Evolutionary conservation across 139 green algal species (phyloP), one percentile per base, ranked within the genome.

Genomic region (Chlorella sorokiniana): DNA sequence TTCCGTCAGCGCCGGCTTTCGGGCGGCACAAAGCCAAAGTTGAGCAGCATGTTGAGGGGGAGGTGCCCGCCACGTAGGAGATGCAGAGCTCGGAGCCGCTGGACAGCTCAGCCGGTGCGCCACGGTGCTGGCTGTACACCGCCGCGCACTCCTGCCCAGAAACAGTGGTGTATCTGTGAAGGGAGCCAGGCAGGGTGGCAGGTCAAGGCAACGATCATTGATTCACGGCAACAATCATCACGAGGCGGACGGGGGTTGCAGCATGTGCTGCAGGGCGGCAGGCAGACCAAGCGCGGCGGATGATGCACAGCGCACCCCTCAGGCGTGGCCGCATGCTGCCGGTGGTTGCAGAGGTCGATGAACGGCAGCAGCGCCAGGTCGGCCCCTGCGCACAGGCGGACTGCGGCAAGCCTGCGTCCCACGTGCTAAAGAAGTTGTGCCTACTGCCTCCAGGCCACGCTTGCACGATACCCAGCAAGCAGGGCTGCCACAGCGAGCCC

Each of bases 31-130:
- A 51, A 73, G 6, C 67, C 67, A 73, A 73, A 54, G 22, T 51
- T 54, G 1, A 73, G 11, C 23, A 73, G 33, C 67, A 73, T 73
- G 33, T 73, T 44, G 38, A 73, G 67, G 67, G 67, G 20, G 67
- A 52, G 67, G 67, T 33, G 67, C 67, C 67, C 35, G 38, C 38
- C 11, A 52, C 67, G 37, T 73, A 73, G 1, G 38, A 54, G 3
- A 73, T 52, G 67, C 67, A 73, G 22, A 73, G 10, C 22, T 73
- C 67, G 4, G 18, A 25, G 38, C 67, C 67, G 22, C 38, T 38
- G 31, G 38, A 1, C 67, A 73, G 38, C 11, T 37, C 67, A 37
- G 52, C 7, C 9, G 67, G 8, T 9, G 38, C 38, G 20, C 67
- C 67, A 10, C 38, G 38, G 20, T 52, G 37, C 11, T 44, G 67